A percentile compares a stretch with the other conserved stretches of the same genome.
These are phyloP conservation scores for Penicillium sp. DNA, from an alignment of 2,329 filamentous ascomycete genomes.

Conservation along the genomic window DNA sequence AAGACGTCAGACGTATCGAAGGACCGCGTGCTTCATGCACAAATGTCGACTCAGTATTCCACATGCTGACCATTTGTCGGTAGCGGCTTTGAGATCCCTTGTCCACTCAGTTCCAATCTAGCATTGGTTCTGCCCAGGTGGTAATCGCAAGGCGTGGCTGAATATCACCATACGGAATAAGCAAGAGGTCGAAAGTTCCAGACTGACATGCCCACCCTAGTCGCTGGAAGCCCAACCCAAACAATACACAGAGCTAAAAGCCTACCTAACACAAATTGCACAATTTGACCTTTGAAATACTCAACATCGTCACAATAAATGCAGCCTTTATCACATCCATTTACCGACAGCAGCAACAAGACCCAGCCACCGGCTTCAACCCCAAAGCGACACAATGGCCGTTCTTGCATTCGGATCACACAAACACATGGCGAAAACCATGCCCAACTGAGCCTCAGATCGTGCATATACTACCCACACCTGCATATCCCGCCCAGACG, in stretches of 20 bases:
- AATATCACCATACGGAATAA: slow-evolving; percentile 33
- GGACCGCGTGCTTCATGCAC: slow-evolving; percentile 10
- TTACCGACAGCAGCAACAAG: slow-evolving; percentile 56
- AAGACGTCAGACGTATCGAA: neutral
- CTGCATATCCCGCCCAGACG: slow-evolving; percentile 49
- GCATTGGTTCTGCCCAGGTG: slow-evolving; percentile 31
- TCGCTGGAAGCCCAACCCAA: neutral
- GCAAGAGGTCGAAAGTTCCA: slow-evolving; percentile 20
- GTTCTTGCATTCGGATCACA: too few species aligned
- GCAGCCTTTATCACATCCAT: slow-evolving; percentile 52
- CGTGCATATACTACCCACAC: slow-evolving; percentile 62
- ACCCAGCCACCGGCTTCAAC: slow-evolving; percentile 54
- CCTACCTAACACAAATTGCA: too few species aligned
- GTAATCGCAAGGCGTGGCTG: slow-evolving; percentile 63
- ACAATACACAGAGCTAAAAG: too few species aligned
- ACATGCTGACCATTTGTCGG: slow-evolving; percentile 63
- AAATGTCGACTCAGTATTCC: slow-evolving; percentile 58
- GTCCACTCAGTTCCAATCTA: slow-evolving; percentile 57
- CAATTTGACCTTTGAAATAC: too few species aligned
- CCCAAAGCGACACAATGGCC: slow-evolving; percentile 58
- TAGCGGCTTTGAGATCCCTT: slow-evolving; percentile 59
- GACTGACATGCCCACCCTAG: neutral
- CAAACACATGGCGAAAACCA: too few species aligned
- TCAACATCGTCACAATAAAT: slow-evolving; percentile 47
- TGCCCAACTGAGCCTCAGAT: slow-evolving; percentile 54